Conservation (phyloP, 192 early-diverging fungal species). For the Rhizoclosmatium sp. region DNA sequence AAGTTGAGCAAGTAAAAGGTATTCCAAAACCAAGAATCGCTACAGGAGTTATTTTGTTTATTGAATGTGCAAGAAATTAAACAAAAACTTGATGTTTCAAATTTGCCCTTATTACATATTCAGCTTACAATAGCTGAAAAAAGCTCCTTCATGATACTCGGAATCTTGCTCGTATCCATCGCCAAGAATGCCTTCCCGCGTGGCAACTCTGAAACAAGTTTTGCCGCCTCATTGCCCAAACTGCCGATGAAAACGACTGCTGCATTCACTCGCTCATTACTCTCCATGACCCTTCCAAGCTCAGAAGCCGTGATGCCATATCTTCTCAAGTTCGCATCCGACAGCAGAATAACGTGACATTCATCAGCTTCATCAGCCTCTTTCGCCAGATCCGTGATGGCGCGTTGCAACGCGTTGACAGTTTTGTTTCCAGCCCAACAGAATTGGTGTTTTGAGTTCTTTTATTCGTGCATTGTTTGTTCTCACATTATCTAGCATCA, state of each 20-base stretch:
- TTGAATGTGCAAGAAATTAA: not conserved
- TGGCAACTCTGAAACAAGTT: constrained; percentile 35
- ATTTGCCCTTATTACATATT: not conserved
- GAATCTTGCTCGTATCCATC: constrained; percentile 45
- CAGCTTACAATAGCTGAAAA: not conserved
- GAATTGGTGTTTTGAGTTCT: constrained; percentile 55
- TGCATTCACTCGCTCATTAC: constrained; percentile 71
- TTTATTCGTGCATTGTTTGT: too few relatives aligned
- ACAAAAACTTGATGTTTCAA: too few relatives aligned
- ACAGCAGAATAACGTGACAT: constrained; percentile 76
- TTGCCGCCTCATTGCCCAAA: constrained; percentile 71
- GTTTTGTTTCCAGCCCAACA: constrained; percentile 82
- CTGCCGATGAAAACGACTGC: constrained; percentile 80
- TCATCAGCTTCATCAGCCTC: constrained; percentile 75
- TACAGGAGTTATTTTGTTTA: not conserved
- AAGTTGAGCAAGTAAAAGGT: not conserved
- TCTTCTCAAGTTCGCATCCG: constrained; percentile 78
- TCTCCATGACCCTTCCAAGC: constrained; percentile 68
- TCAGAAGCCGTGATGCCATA: constrained; percentile 75
- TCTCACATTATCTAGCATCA: too few relatives aligned
- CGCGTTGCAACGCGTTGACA: constrained; percentile 64
- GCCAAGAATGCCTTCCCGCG: constrained; percentile 50
- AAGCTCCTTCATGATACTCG: constrained; percentile 48
- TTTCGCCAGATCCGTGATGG: constrained; percentile 69
- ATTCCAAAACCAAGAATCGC: not conserved